Conservation (phyloP, 1,284 basidiomycete genomes). For the Trichosporon sp. region DNA sequence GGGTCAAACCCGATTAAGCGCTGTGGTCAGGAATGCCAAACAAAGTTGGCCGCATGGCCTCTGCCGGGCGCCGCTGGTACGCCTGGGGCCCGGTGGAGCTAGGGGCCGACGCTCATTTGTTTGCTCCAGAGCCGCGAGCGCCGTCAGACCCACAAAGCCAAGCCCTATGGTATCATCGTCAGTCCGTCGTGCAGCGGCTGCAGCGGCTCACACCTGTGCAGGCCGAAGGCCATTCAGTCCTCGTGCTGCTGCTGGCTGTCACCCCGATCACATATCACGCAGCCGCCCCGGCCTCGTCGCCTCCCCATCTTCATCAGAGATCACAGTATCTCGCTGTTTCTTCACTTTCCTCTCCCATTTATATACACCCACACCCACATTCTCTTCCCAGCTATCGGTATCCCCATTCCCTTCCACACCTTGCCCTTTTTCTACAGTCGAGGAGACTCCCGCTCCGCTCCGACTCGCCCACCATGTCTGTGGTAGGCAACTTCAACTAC, state of each 20-base stretch:
- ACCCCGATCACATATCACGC: not conserved
- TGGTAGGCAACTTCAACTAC: conserved; percentile 17
- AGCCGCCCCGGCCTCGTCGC: not conserved
- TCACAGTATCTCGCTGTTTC: not conserved
- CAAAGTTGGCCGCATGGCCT: not conserved
- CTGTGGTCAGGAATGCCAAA: not conserved
- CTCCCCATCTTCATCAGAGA: not conserved
- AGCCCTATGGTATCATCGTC: not conserved
- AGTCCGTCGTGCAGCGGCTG: not conserved
- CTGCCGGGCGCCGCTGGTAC: not conserved
- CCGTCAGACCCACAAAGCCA: not conserved
- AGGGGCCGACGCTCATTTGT: not conserved
- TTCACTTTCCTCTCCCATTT: not conserved
- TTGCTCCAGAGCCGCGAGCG: not conserved
- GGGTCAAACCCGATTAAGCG: not conserved
- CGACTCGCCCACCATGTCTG: conserved; percentile 16
- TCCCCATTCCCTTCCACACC: not conserved
- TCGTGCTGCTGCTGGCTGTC: not conserved
- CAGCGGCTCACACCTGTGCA: not conserved
- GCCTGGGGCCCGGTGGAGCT: conserved; percentile 5
- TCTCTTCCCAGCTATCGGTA: not conserved
- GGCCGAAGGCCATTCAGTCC: not conserved
- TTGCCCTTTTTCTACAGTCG: not conserved
- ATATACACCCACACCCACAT: not conserved
- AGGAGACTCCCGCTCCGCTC: not conserved